Base-by-base conservation (phyloP, 176 grass and related monocot genomes). In the Oryza officinalis region DNA sequence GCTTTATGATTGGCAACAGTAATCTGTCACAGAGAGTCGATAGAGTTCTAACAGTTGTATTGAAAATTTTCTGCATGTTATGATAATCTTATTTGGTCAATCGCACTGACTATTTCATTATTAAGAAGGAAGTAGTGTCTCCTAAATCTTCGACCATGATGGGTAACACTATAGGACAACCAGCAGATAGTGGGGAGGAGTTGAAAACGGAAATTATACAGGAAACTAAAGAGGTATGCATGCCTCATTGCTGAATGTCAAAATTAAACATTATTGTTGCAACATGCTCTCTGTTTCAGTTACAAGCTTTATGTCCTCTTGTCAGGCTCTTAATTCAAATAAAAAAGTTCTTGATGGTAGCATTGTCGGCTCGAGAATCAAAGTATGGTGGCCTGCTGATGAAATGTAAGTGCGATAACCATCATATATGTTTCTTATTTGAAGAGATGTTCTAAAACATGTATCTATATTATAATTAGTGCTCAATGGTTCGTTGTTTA, bases 341-440 rank as follows among this genome's bases (percentile, higher is more conserved):
- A 71, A 52, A n/a, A 93, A 81, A 76, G 79, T 73, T 37, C 66
- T 82, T 65, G 87, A 88, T 74, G 74, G 65, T 54, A 90, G 71
- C 31, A 78, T 98, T 75, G 54, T 98, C 52, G 93, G 89, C 20
- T 74, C 82, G 59, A 98, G 82, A 79, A 81, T 98, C 64, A 88
- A 90, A 93, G 93, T 95, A 52, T 95, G 96, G 96, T 98, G 90
- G 93, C 89, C 96, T 2, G 80, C 88, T 49, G 96, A 98, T 23
- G 64, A 98, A 81, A 81, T 46, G 96, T 98, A 87, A 93, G 87
- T 69, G 47, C 33, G 25, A 32, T 65, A 14, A 69, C 22, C 18
- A 49, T 79, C 3, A 60, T 84, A 37, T 33, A 22, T 80, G 13
- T 76, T 84, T 80, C 44, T 73, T 72, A 14, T 54, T 27, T 63